Evolutionary conservation across 495 filamentous ascomycete species (phyloP).

Genomic region (Tetracladium marchalianum): DNA sequence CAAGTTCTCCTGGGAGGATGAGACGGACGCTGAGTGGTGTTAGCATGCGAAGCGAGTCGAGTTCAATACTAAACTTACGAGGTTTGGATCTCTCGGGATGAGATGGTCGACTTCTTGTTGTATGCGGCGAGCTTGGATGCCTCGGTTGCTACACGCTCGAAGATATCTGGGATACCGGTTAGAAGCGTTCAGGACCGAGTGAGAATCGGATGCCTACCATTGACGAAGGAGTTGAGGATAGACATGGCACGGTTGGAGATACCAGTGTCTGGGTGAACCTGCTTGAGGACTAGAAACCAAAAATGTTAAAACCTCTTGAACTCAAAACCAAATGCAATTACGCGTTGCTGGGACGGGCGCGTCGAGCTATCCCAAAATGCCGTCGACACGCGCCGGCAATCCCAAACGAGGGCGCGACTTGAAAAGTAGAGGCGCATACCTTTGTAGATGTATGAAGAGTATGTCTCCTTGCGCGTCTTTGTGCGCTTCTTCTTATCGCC

Average conservation of each 20-base stretch:
- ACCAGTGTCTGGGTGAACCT: conserved; percentile 99
- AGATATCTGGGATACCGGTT: conserved; percentile 66
- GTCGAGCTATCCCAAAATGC: background rate
- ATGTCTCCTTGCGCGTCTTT: conserved; percentile 99
- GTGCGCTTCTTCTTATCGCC: conserved; percentile 99
- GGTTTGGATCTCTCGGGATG: conserved; percentile 97
- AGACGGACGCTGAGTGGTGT: conserved; percentile 60
- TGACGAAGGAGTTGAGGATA: conserved; percentile 99
- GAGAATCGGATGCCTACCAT: conserved; percentile 55
- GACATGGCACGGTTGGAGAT: conserved; percentile 99
- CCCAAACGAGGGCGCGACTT: conserved; percentile 13
- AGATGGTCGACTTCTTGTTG: conserved; percentile 99
- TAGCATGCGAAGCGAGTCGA: background rate
- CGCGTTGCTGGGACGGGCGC: no score
- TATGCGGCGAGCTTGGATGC: conserved; percentile 98
- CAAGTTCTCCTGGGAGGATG: conserved; percentile 95
- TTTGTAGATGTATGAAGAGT: conserved; percentile 99
- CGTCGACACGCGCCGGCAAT: conserved; percentile 9
- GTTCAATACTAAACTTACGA: conserved; percentile 45
- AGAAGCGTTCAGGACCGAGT: conserved; percentile 18
- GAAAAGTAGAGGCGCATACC: conserved; percentile 46
- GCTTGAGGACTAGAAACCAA: conserved; percentile 75
- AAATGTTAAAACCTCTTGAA: conserved; percentile 19
- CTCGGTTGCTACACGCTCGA: conserved; percentile 98
- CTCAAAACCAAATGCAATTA: no score